phyloP scores from a whole-genome alignment of 192 early-diverging fungal species.

The Funneliformis mosseae region DNA sequence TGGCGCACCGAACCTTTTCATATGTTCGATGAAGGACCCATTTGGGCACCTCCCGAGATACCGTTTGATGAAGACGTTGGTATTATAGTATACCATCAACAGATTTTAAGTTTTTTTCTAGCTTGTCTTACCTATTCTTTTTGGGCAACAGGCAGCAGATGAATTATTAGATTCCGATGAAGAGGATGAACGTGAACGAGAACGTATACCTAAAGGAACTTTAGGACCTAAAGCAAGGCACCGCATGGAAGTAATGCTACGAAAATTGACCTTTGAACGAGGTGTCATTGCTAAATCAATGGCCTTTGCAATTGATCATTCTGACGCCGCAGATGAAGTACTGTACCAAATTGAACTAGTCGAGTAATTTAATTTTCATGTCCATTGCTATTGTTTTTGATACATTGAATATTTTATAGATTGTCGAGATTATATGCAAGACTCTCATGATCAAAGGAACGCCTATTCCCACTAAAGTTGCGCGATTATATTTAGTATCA shows the following conservation, averaged over 20 bases:
- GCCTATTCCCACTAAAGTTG: slow-evolving; percentile 64
- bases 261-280: slow-evolving; percentile 49
- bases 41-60: slow-evolving; percentile 85
- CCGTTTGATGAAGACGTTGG: slow-evolving; percentile 68
- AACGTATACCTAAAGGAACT: slow-evolving; percentile 48
- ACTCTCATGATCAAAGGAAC: slow-evolving; percentile 61
- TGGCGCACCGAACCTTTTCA: slow-evolving; percentile 83
- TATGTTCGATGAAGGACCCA: slow-evolving; percentile 81
- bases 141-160: slow-evolving; percentile 35
- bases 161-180: slow-evolving; percentile 50
- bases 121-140: slow-evolving; percentile 16
- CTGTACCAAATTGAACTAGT: not conserved
- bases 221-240: slow-evolving; percentile 51
- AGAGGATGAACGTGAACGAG: slow-evolving; percentile 51
- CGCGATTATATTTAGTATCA: slow-evolving; percentile 80
- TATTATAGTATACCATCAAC: slow-evolving; percentile 23
- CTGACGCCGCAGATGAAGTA: slow-evolving; percentile 78
- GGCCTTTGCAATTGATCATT: slow-evolving; percentile 82
- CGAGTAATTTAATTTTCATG: not conserved
- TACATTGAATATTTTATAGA: slow-evolving; percentile 37
- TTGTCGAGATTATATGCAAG: slow-evolving; percentile 66
- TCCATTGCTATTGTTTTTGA: not conserved
- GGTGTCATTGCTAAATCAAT: slow-evolving; percentile 75
- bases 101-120: slow-evolving; percentile 33
- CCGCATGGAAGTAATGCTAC: slow-evolving; percentile 49